Conservation (phyloP, 73 alveolate species). For the Paramecium biaurelia region DNA sequence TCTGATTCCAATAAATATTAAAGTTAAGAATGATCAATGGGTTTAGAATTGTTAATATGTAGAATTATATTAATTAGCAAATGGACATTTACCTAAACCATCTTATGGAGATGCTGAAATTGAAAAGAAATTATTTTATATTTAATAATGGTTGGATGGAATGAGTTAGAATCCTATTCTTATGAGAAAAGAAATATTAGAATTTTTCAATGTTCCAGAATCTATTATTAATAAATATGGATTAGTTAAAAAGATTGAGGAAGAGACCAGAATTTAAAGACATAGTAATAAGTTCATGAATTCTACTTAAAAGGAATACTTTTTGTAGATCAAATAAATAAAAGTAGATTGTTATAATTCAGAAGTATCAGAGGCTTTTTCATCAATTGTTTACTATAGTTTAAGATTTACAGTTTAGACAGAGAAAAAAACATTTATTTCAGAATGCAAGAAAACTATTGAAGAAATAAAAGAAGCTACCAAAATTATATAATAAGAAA, state of each 20-base stretch:
- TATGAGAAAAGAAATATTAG: constrained; percentile 9
- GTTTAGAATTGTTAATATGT: neutral
- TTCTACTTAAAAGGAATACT: neutral
- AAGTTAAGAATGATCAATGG: neutral
- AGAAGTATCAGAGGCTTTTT: neutral
- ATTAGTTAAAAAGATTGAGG: neutral
- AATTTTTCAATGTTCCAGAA: constrained; percentile 4
- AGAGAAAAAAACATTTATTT: neutral
- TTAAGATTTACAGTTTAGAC: neutral
- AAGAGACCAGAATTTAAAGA: neutral
- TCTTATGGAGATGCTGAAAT: neutral
- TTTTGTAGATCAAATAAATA: neutral
- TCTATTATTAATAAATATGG: neutral
- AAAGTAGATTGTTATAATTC: neutral
- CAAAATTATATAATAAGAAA: neutral
- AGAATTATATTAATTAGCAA: neutral
- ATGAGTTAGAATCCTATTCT: neutral
- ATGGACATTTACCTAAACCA: constrained; percentile 17
- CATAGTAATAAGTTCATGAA: neutral
- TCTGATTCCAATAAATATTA: neutral
- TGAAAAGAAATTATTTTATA: neutral
- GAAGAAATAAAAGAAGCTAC: neutral
- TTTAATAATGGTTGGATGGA: constrained; percentile 24
- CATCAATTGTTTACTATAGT: neutral
- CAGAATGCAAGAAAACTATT: neutral